phyloP scores from a whole-genome alignment of 148 eudicot genomes.

The Cornus suecica region DNA sequence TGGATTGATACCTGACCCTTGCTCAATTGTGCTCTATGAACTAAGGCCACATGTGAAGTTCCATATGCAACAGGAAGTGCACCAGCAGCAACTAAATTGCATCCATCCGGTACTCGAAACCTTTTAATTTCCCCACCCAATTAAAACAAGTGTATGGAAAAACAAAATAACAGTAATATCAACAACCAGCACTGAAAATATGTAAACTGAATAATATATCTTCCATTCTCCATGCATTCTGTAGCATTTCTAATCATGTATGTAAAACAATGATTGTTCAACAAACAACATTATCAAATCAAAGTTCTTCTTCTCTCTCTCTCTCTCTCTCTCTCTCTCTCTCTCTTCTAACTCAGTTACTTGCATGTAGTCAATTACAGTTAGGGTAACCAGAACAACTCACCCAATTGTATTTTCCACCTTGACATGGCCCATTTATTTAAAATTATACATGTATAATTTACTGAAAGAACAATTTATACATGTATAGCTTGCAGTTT shows the following conservation, averaged over 20 bases:
- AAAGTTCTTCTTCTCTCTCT: neutral
- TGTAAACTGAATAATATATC: neutral
- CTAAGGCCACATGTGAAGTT: constrained; percentile 89
- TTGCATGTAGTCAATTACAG: neutral
- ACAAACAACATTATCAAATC: neutral
- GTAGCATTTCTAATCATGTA: neutral
- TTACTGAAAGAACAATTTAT: too few species aligned
- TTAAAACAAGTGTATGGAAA: neutral
- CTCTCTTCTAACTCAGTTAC: neutral
- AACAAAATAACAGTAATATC: too few species aligned
- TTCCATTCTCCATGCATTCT: neutral
- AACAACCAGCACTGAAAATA: neutral
- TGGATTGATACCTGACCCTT: constrained; percentile 63
- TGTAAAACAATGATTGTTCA: neutral
- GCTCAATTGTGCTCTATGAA: constrained; percentile 81
- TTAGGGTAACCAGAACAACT: too few species aligned
- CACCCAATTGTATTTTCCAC: neutral
- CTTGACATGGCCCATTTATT: neutral
- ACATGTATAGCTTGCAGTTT: neutral
- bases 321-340: neutral
- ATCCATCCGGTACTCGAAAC: constrained; percentile 80
- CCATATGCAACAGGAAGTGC: constrained; percentile 95
- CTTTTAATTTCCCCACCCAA: constrained; percentile 34
- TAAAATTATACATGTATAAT: too few species aligned
- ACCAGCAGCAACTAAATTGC: constrained; percentile 86